Conservation (phyloP, 495 filamentous ascomycete species). For the Lophium mytilinum region DNA sequence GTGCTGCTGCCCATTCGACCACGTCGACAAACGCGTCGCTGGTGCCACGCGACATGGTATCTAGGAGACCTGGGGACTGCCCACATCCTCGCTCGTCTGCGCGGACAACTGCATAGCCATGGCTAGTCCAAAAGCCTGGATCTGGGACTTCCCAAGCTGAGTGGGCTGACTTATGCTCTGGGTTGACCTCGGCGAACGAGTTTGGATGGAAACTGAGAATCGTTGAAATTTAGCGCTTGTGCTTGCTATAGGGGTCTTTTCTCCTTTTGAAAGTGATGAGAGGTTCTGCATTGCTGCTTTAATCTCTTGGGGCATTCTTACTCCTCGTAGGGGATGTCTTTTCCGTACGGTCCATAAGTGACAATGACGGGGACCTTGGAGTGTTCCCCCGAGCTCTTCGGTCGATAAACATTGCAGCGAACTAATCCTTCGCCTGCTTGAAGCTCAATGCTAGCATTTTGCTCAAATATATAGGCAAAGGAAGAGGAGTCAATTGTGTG, state of each 20-base stretch:
- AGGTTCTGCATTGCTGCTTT: neutral
- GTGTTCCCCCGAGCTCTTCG: conserved; percentile 15
- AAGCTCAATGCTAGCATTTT: conserved; percentile 31
- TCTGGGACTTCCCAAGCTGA: conserved; percentile 61
- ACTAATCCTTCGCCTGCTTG: conserved; percentile 20
- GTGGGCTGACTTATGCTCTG: conserved; percentile 38
- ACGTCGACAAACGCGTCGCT: conserved; percentile 53
- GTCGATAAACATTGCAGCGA: conserved; percentile 31
- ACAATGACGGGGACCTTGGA: conserved; percentile 42
- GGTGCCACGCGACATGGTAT: conserved; percentile 53
- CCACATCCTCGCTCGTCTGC: conserved; percentile 53
- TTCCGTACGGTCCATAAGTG: conserved; percentile 58
- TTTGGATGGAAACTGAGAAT: conserved; percentile 33
- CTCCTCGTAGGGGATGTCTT: conserved; percentile 48
- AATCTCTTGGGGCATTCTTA: conserved; percentile 13
- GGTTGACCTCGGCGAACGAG: conserved; percentile 42
- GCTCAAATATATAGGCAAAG: conserved; percentile 35
- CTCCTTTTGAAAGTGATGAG: conserved; percentile 1
- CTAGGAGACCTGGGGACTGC: conserved; percentile 49
- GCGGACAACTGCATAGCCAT: conserved; percentile 53
- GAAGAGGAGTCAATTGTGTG: conserved; percentile 26
- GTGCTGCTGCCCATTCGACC: conserved; percentile 56
- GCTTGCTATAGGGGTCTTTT: too few species aligned
- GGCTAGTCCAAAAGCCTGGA: conserved; percentile 52
- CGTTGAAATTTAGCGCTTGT: too few species aligned